Evolutionary conservation across 108 stramenopile genomes (phyloP).

Genomic region (Skeletonema menzelii): DNA sequence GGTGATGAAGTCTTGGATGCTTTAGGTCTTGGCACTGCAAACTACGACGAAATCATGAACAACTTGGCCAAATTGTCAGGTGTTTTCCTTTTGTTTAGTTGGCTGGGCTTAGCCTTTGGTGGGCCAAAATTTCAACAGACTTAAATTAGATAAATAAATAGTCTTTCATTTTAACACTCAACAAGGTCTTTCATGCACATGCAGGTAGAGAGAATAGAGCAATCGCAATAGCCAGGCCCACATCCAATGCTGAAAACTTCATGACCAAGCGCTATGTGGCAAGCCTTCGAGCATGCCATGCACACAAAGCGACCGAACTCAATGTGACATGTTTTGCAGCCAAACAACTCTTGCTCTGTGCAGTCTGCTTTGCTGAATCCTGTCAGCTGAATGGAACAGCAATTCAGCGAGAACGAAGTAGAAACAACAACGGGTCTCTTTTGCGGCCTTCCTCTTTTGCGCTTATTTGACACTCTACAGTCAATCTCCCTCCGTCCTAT

Average conservation of each 20-base stretch:
- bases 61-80: conserved; percentile 53
- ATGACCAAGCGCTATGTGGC: conserved; percentile 8
- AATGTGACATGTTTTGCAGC: conserved; percentile 20
- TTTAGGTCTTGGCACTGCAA: conserved; percentile 60
- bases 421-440: neutral
- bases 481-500: conserved; percentile 1
- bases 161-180: neutral
- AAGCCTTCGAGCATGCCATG: conserved; percentile 10
- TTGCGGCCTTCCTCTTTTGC: neutral
- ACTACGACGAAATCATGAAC: conserved; percentile 55
- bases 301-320: conserved; percentile 20
- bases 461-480: neutral
- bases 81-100: conserved; percentile 53
- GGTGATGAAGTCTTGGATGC: conserved; percentile 81
- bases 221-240: conserved; percentile 21
- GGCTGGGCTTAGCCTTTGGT: conserved; percentile 57
- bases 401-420: neutral
- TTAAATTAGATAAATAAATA: neutral
- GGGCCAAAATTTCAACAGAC: conserved; percentile 45
- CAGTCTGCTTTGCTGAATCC: conserved; percentile 5
- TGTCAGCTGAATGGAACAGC: conserved; percentile 16
- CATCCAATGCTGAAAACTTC: conserved; percentile 10
- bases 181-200: neutral
- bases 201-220: conserved; percentile 2
- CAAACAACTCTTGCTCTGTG: conserved; percentile 23